These are phyloP conservation scores for Lactarius hengduanensis DNA, from an alignment of 768 basidiomycete species.

Conservation along the genomic window DNA sequence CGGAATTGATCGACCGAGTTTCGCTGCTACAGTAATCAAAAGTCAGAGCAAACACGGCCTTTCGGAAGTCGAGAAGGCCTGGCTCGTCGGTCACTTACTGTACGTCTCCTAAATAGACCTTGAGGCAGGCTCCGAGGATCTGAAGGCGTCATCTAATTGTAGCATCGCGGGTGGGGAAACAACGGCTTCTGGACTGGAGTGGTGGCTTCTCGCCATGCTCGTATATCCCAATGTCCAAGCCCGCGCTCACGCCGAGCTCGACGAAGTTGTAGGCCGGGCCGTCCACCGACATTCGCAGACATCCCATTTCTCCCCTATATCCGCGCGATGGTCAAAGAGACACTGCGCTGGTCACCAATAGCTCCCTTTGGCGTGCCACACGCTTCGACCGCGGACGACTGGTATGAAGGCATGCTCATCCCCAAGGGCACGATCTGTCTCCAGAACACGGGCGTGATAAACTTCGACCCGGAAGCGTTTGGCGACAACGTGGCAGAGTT, in stretches of 20 bases:
- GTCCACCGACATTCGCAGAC: conserved; percentile 41
- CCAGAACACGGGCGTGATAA: conserved; percentile 4
- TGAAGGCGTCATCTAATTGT: neutral
- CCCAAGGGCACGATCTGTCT: conserved; percentile 19
- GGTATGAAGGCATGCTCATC: conserved; percentile 22
- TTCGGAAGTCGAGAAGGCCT: conserved; percentile 17
- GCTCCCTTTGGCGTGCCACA: conserved; percentile 29
- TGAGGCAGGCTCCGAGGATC: neutral
- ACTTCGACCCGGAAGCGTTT: neutral
- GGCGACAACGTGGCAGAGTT: neutral
- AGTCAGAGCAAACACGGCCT: conserved; percentile 7
- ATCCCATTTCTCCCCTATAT: conserved; percentile 39
- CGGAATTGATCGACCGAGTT: conserved; percentile 12
- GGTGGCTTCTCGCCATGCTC: conserved; percentile 43
- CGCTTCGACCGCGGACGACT: conserved; percentile 9
- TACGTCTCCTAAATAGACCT: neutral
- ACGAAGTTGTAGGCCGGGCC: conserved; percentile 37
- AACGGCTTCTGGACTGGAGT: conserved; percentile 30
- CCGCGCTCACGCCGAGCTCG: conserved; percentile 44
- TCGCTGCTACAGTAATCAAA: conserved; percentile 11
- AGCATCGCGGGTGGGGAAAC: neutral
- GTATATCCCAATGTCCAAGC: conserved; percentile 39
- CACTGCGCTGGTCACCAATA: conserved; percentile 33
- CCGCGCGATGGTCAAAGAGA: conserved; percentile 38
- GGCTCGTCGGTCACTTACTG: conserved; percentile 25